Conservation (phyloP, 1,284 basidiomycete species). For the Cutaneotrichosporon sp. region DNA sequence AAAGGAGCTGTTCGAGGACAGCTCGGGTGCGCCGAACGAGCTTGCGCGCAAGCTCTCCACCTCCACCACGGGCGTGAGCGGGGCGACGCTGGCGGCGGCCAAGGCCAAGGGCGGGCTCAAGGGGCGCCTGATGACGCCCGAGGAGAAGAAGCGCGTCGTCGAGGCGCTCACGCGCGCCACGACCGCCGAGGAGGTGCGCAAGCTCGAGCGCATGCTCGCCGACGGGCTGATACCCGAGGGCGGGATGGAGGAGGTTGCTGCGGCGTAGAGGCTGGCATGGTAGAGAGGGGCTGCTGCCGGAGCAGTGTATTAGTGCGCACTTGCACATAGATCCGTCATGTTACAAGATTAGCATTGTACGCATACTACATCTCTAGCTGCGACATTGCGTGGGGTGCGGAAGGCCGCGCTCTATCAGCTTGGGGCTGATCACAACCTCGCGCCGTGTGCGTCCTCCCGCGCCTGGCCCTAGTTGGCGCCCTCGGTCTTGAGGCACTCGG, state of each 20-base stretch:
- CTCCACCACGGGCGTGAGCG: slow-evolving; percentile 67
- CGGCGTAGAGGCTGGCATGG: not conserved
- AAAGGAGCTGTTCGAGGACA: slow-evolving; percentile 72
- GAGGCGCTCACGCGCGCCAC: slow-evolving; percentile 87
- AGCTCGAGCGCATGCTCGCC: slow-evolving; percentile 80
- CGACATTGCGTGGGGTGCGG: not conserved
- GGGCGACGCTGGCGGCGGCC: slow-evolving; percentile 57
- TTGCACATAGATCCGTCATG: slow-evolving; percentile 6
- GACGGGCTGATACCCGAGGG: slow-evolving; percentile 75
- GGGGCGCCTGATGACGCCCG: slow-evolving; percentile 82
- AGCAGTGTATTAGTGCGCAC: slow-evolving; percentile 8
- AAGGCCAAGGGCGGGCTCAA: slow-evolving; percentile 40
- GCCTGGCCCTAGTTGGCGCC: slow-evolving; percentile 29
- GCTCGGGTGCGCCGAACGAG: slow-evolving; percentile 71
- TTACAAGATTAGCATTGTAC: slow-evolving; percentile 12
- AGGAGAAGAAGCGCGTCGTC: slow-evolving; percentile 86
- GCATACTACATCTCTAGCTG: slow-evolving; percentile 6
- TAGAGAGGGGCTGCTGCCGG: slow-evolving; percentile 2
- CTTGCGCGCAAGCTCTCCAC: slow-evolving; percentile 76
- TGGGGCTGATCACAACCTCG: slow-evolving; percentile 5
- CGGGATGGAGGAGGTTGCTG: slow-evolving; percentile 16
- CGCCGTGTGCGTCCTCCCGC: not conserved
- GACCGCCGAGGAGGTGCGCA: slow-evolving; percentile 86
- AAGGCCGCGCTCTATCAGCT: not conserved
- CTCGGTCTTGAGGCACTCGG: slow-evolving; percentile 40